Evolutionary conservation across 2,329 filamentous ascomycete species (phyloP), one percentile per base, ranked within the genome.

Genomic region (Hirsutella rhossiliensis): DNA sequence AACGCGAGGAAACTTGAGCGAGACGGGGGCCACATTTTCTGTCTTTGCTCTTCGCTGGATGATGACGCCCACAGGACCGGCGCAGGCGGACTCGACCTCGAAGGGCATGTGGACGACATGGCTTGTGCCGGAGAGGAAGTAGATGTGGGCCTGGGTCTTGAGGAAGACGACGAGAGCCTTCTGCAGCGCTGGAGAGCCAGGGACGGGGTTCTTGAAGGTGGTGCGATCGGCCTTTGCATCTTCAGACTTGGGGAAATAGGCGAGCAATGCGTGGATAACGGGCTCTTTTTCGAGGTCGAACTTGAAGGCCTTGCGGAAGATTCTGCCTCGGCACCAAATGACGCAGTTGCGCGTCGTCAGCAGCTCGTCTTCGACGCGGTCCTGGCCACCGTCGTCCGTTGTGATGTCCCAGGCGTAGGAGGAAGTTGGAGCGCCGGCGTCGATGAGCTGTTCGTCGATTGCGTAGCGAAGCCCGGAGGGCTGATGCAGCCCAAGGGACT

Each of bases 31-130:
- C 11, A 67, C 55, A 46, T 62, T 71, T 46, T 77, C 72, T 11
- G 66, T 59, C 46, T 70, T 72, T 37, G 81, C 69, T 58, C 84
- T 94, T 48, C 89, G 76, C 62, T 97, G 90, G 45, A 98, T 78
- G 18, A 98, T 75, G 41, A 97, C 73, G 23, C 92, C 92, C 29
- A 79, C 73, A 6, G 88, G 84, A 12, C 86, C 85, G 31, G 90
- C 80, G 60, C 89, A 87, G 28, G 86, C 88, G 43, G 79, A 79
- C 58, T 95, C 87, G 37, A 96, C 84, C 64, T 97, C 89, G 57
- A 98, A 98, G 2, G 90, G 90, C 57, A 98, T 78, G 60, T 95
- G 87, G 40, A 97, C 75, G 46, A 95, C 78, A 72, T 98, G 86
- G 57, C 78, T 92, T 30, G 87, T 82, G 18, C 90, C 90, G 2